A percentile compares a stretch with the other conserved stretches of the same genome.
phyloP scores from a whole-genome alignment of 768 basidiomycete genomes.

The Myochromella boudieri region DNA sequence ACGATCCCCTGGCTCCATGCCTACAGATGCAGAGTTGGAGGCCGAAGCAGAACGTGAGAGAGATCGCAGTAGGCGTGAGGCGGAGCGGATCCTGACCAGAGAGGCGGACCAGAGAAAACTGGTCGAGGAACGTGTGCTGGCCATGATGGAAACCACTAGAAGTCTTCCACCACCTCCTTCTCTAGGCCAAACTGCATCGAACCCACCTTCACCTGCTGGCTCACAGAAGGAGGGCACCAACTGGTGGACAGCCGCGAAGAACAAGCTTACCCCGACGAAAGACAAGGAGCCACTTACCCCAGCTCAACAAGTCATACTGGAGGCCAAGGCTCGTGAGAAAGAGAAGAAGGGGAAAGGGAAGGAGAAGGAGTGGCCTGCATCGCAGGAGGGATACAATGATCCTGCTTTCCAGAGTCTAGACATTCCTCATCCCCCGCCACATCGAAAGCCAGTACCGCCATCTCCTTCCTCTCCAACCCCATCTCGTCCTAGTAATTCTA shows the following conservation, averaged over 20 bases:
- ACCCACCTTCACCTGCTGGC: conserved; percentile 61
- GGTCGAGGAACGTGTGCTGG: conserved; percentile 73
- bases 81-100: conserved; percentile 69
- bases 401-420: conserved; percentile 56
- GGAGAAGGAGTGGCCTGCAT: conserved; percentile 57
- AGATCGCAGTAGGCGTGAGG: conserved; percentile 72
- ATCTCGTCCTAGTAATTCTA: conserved; percentile 46
- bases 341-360: conserved; percentile 48
- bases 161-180: conserved; percentile 59
- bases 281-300: conserved; percentile 74
- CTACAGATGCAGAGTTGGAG: conserved; percentile 77
- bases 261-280: conserved; percentile 76
- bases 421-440: conserved; percentile 40
- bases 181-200: conserved; percentile 53
- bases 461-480: conserved; percentile 69
- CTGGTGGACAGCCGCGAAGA: conserved; percentile 81
- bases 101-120: conserved; percentile 70
- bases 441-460: conserved; percentile 46
- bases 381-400: conserved; percentile 54
- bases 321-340: conserved; percentile 67
- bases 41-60: conserved; percentile 79
- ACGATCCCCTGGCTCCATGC: conserved; percentile 39
- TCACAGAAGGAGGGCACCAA: conserved; percentile 61
- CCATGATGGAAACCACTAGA: conserved; percentile 61
- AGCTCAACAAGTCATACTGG: conserved; percentile 79